Evolutionary conservation across 2,329 filamentous ascomycete genomes (phyloP).

Genomic region (Didymella pinodella): DNA sequence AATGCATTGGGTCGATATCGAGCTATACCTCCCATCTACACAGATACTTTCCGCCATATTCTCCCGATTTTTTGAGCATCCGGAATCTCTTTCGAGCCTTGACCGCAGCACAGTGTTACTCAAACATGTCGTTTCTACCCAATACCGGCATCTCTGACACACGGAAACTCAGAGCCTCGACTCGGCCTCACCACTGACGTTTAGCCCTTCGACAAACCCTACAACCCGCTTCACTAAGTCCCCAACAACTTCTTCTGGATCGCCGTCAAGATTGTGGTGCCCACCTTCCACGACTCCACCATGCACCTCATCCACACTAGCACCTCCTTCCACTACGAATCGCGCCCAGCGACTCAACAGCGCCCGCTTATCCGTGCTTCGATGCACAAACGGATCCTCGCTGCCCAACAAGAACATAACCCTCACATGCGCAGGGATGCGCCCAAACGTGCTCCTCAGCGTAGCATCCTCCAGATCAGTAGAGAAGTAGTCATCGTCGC

Average conservation of each 20-base stretch:
- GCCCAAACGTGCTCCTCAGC: constrained; percentile 71
- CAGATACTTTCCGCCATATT: not conserved
- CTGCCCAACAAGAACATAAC: constrained; percentile 72
- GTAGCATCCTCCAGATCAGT: constrained; percentile 71
- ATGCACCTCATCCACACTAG: constrained; percentile 57
- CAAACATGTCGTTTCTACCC: not conserved
- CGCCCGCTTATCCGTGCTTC: constrained; percentile 63
- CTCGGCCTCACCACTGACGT: constrained; percentile 7
- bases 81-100: not conserved
- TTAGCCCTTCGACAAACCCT: constrained; percentile 55
- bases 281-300: constrained; percentile 60
- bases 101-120: not conserved
- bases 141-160: not conserved
- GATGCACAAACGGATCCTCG: constrained; percentile 71
- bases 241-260: constrained; percentile 56
- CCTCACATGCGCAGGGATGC: constrained; percentile 59
- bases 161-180: constrained; percentile 1
- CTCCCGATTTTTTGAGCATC: not conserved
- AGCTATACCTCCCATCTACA: not conserved
- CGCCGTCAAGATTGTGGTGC: constrained; percentile 60
- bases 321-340: constrained; percentile 55
- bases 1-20: not conserved
- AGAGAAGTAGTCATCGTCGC: constrained; percentile 90
- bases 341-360: constrained; percentile 66
- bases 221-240: constrained; percentile 61